Evolutionary conservation across 2,329 filamentous ascomycete species (phyloP).

Genomic region (Beauveria sp.): DNA sequence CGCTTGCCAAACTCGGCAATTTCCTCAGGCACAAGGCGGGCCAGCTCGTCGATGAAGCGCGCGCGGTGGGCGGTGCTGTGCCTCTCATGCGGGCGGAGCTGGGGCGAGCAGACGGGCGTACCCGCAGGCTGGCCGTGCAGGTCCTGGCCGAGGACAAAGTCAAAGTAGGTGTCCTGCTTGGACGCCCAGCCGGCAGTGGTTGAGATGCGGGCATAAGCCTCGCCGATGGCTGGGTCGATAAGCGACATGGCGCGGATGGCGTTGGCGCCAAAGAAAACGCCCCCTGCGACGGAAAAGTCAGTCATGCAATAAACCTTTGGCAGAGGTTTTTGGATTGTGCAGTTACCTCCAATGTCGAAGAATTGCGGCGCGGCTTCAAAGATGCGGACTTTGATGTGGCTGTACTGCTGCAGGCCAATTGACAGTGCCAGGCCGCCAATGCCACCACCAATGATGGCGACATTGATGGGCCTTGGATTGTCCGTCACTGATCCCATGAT

Average conservation of each 20-base stretch:
- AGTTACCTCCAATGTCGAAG: conserved; percentile 5
- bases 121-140: conserved; percentile 1
- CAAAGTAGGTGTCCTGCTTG: conserved; percentile 17
- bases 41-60: conserved; percentile 32
- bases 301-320: background rate
- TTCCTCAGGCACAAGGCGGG: conserved; percentile 28
- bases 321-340: too few species aligned
- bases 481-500: background rate
- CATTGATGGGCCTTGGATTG: conserved; percentile 1
- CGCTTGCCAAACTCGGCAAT: conserved; percentile 28
- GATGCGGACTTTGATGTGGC: conserved; percentile 25
- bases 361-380: conserved; percentile 10
- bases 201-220: conserved; percentile 22
- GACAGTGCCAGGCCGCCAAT: conserved; percentile 39
- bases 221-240: conserved; percentile 26
- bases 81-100: conserved; percentile 17
- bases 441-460: conserved; percentile 41
- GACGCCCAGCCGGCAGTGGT: conserved; percentile 20
- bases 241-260: conserved; percentile 34
- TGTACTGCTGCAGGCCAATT: conserved; percentile 31
- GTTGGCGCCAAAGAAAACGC: conserved; percentile 39
- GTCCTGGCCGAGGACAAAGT: conserved; percentile 13
- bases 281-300: conserved; percentile 20
- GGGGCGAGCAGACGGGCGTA: background rate
- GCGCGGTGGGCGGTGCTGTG: conserved; percentile 29